Evolutionary conservation across 2,329 filamentous ascomycete species (phyloP).

Genomic region (Nothophaeocryptopus gaeumannii): DNA sequence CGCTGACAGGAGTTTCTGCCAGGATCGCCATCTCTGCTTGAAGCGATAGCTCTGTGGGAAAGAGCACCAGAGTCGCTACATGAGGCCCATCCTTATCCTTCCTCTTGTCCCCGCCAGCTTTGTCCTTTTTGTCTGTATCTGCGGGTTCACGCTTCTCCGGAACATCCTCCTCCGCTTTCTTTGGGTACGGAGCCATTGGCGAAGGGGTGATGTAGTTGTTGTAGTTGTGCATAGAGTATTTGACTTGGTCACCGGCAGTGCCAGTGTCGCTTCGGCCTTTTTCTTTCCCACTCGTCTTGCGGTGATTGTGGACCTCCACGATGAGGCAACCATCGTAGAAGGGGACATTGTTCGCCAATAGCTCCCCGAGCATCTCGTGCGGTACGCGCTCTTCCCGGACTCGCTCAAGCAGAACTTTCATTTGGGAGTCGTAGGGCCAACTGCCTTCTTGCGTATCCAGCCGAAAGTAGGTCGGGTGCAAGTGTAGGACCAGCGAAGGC

Average conservation of each 20-base stretch:
- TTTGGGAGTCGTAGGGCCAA: constrained; percentile 88
- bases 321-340: constrained; percentile 96
- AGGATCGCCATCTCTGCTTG: constrained; percentile 75
- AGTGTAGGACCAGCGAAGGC: constrained; percentile 81
- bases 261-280: constrained; percentile 44
- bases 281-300: constrained; percentile 55
- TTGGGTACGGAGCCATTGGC: constrained; percentile 70
- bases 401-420: constrained; percentile 78
- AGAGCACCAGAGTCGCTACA: constrained; percentile 75
- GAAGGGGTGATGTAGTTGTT: constrained; percentile 89
- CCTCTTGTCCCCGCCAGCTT: constrained; percentile 43
- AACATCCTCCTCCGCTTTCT: constrained; percentile 32
- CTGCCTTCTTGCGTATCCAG: constrained; percentile 94
- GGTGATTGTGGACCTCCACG: constrained; percentile 89
- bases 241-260: constrained; percentile 57
- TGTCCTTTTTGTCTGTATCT: constrained; percentile 15
- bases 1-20: constrained; percentile 62
- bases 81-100: constrained; percentile 48
- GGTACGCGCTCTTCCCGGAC: constrained; percentile 74
- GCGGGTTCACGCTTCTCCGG: constrained; percentile 43
- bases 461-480: constrained; percentile 81
- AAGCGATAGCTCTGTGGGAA: constrained; percentile 74
- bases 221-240: constrained; percentile 89
- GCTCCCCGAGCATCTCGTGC: constrained; percentile 80
- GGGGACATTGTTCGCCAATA: constrained; percentile 66